These are phyloP conservation scores for Sclerotinia subarctica DNA, from an alignment of 2,329 filamentous ascomycete genomes.

Conservation along the genomic window DNA sequence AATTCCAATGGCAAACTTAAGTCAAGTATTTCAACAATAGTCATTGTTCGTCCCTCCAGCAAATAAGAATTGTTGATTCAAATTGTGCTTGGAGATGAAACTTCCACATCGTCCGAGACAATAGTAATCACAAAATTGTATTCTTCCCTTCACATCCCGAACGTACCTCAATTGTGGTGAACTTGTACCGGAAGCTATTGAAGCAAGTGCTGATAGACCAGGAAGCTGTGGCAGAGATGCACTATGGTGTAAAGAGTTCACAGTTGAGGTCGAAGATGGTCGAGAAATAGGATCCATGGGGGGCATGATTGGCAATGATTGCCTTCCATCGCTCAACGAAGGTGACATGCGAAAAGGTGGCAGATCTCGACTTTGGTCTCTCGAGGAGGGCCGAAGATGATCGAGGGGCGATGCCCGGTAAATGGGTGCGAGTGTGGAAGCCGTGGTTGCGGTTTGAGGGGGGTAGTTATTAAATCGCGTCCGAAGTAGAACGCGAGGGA, in stretches of 20 bases:
- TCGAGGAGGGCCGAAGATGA: conserved; percentile 46
- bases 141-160: conserved; percentile 30
- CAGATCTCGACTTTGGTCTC: conserved; percentile 47
- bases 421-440: conserved; percentile 55
- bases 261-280: conserved; percentile 51
- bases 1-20: not conserved
- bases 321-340: conserved; percentile 45
- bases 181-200: conserved; percentile 49
- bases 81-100: not conserved
- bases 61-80: not conserved
- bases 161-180: conserved; percentile 50
- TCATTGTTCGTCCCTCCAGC: not conserved
- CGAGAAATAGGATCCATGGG: conserved; percentile 49
- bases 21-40: not conserved
- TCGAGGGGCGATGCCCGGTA: conserved; percentile 59
- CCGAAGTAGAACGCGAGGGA: conserved; percentile 32
- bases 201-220: conserved; percentile 57
- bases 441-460: conserved; percentile 44
- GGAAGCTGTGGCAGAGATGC: conserved; percentile 46
- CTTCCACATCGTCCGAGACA: conserved; percentile 9
- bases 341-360: conserved; percentile 46
- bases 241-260: conserved; percentile 45
- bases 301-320: conserved; percentile 46
- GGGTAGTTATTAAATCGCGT: conserved; percentile 34
- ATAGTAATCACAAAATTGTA: not conserved